These are phyloP conservation scores for Leccinum griseonigrum DNA, from an alignment of 1,284 basidiomycete genomes.

Conservation along the genomic window DNA sequence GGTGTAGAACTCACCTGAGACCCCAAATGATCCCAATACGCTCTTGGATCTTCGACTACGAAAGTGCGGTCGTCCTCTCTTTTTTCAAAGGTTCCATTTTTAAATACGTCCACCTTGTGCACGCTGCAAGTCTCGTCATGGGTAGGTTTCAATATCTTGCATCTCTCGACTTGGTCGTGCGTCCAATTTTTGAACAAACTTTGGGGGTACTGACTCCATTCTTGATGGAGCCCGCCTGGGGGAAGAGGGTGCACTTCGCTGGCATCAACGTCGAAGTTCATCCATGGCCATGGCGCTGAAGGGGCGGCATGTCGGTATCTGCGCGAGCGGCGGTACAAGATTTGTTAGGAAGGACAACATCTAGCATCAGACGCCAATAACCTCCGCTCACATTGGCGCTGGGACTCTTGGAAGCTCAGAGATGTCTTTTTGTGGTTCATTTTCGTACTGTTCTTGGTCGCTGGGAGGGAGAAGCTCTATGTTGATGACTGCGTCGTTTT, in stretches of 20 bases:
- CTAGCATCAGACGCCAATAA: background rate
- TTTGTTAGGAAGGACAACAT: background rate
- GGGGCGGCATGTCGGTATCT: slow-evolving; percentile 37
- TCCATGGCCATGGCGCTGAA: slow-evolving; percentile 40
- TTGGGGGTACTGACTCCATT: slow-evolving; percentile 43
- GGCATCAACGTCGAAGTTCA: slow-evolving; percentile 31
- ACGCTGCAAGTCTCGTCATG: slow-evolving; percentile 34
- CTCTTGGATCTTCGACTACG: slow-evolving; percentile 6
- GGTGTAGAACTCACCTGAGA: slow-evolving; percentile 13
- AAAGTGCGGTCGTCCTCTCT: slow-evolving; percentile 7
- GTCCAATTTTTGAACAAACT: slow-evolving; percentile 55
- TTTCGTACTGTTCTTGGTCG: slow-evolving; percentile 9
- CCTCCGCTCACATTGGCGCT: slow-evolving; percentile 26
- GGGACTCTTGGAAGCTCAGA: slow-evolving; percentile 25
- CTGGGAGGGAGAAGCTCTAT: slow-evolving; percentile 5
- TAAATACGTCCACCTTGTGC: slow-evolving; percentile 42
- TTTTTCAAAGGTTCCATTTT: slow-evolving; percentile 32
- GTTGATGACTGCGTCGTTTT: slow-evolving; percentile 7
- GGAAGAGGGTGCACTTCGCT: slow-evolving; percentile 22
- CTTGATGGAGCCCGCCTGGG: slow-evolving; percentile 6
- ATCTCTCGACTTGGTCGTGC: slow-evolving; percentile 40
- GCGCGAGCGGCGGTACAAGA: background rate
- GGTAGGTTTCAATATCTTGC: slow-evolving; percentile 33
- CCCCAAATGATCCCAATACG: slow-evolving; percentile 20
- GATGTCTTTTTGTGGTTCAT: slow-evolving; percentile 13